Base-by-base conservation (phyloP, 116 monocot genomes). In the Dioscorea cayenensis region DNA sequence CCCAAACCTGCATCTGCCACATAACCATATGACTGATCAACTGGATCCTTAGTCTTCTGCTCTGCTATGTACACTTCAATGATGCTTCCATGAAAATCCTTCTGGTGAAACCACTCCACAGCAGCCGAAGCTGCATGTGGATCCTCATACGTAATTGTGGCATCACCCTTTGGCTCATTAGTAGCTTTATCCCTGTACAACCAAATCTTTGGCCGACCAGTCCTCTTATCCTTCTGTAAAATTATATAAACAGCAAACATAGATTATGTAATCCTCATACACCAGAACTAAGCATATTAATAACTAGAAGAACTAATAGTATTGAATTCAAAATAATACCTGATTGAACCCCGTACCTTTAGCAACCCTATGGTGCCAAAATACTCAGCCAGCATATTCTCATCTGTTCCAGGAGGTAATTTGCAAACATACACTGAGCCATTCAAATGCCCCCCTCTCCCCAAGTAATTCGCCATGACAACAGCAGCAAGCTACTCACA, bases 361-460 rank as follows among this genome's bases (percentile, higher is more conserved):
- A 96, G 85, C 87, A 96, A 87, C 84, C 96, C 96, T 75, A 96
- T 96, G 70, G 96, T 96, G 81, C 96, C 90, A 92, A 96, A 96
- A 90, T 73, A 78, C 60, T 96, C 96, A 28, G 96, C 90, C 29
- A 96, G 79, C 92, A 90, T 92, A 69, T 29, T 77, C 65, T 96
- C 96, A 81, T 88, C 88, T 62, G 96, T 96, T 61, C 96, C 96
- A 73, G 82, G 77, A 66, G 96, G 96, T 80, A 96, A 76, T 52
- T 92, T 90, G 70, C 84, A 92, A 18, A 96, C 92, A 77, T 96
- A 96, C 16, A 96, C 84, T 66, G 88, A 84, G 64, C 88, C 86
- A 85, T 90, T 96, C 36, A 83, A 71, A 69, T 85, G 71, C 35
- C 77, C 85, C 29, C 79, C 81, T 83, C 77, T 86, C 67, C 83